Percentiles rank a stretch among this genome's conserved stretches.
Evolutionary conservation across 1,284 basidiomycete genomes (phyloP).

Genomic region (Cryptococcus sp.): DNA sequence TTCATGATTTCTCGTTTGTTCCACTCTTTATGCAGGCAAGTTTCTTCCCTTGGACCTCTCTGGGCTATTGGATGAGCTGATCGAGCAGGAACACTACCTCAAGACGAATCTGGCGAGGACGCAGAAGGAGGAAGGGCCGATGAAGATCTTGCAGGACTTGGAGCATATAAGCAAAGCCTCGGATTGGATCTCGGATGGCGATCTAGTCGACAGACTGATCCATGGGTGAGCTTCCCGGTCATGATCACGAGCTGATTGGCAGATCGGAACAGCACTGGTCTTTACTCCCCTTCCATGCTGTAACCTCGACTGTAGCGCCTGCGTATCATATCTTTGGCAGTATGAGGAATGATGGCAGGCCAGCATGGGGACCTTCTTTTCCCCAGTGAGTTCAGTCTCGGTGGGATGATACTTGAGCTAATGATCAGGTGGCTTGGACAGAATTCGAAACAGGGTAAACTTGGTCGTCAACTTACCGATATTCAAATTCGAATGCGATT

Average conservation of each 20-base stretch:
- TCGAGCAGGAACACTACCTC: conserved; percentile 76
- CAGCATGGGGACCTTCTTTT: conserved; percentile 67
- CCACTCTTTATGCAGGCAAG: conserved; percentile 88
- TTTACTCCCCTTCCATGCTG: conserved; percentile 88
- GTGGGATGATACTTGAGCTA: not conserved
- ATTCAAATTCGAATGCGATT: conserved; percentile 94
- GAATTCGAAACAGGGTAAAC: conserved; percentile 86
- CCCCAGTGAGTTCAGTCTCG: conserved; percentile 62
- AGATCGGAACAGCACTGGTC: conserved; percentile 95
- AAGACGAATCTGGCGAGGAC: conserved; percentile 69
- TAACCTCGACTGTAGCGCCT: conserved; percentile 81
- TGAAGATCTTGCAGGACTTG: conserved; percentile 65
- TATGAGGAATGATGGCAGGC: conserved; percentile 22
- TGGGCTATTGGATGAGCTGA: conserved; percentile 3
- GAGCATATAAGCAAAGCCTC: conserved; percentile 82
- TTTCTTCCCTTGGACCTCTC: not conserved
- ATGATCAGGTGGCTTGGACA: conserved; percentile 83
- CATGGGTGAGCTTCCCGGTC: conserved; percentile 63
- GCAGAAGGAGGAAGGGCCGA: conserved; percentile 58
- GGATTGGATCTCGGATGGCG: conserved; percentile 88
- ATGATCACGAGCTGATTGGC: conserved; percentile 2
- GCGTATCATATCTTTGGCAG: conserved; percentile 74
- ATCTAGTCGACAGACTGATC: conserved; percentile 90
- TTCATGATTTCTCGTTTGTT: conserved; percentile 90
- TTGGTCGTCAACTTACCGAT: conserved; percentile 75